These are phyloP conservation scores for Penicillium sp. DNA, from an alignment of 2,329 filamentous ascomycete species.

Conservation along the genomic window DNA sequence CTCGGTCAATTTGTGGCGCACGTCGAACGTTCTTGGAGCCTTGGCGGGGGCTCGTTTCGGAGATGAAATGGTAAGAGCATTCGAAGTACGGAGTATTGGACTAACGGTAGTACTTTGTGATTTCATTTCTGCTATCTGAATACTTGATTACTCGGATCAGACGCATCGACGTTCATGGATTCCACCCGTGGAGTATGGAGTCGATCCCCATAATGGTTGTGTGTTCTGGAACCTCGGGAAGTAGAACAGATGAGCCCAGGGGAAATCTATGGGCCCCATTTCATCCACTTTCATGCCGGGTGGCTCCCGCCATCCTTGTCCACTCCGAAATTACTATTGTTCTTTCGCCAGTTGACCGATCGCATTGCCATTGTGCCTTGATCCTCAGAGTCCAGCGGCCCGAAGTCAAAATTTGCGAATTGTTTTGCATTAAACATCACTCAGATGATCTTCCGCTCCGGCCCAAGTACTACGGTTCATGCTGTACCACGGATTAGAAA, in stretches of 20 bases:
- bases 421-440: not conserved
- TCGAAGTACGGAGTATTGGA: not conserved
- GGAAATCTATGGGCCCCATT: not conserved
- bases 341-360: too few relatives aligned
- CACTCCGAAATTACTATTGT: not conserved
- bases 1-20: not conserved
- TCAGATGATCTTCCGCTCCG: not conserved
- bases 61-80: not conserved
- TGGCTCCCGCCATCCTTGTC: not conserved
- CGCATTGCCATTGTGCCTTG: not conserved
- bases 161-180: not conserved
- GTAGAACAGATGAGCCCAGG: not conserved
- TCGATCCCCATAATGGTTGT: not conserved
- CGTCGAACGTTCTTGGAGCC: not conserved
- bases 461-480: not conserved
- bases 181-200: not conserved
- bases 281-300: not conserved
- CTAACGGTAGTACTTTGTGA: not conserved
- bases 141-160: not conserved
- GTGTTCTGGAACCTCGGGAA: conserved; percentile 3
- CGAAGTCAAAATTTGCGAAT: not conserved
- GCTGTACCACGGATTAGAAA: not conserved
- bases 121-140: not conserved
- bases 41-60: not conserved
- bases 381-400: not conserved